These are phyloP conservation scores for Capronia americana DNA, from an alignment of 2,329 filamentous ascomycete species.

Conservation along the genomic window DNA sequence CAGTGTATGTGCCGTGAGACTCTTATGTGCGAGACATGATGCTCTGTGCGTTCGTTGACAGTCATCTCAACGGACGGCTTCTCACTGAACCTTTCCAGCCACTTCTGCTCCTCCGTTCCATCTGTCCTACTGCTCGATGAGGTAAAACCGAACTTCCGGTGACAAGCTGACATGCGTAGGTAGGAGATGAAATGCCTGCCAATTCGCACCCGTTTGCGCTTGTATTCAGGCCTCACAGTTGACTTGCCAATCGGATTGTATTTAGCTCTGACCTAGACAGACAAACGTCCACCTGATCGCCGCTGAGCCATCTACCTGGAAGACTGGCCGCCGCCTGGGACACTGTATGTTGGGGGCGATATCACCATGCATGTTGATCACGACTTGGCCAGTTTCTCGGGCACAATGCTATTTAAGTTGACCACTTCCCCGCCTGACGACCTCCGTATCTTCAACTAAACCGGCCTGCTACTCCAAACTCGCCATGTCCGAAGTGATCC, in stretches of 20 bases:
- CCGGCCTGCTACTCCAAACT: neutral
- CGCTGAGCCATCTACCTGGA: neutral
- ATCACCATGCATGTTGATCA: neutral
- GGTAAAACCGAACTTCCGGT: neutral
- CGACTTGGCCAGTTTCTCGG: neutral
- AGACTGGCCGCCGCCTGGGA: neutral
- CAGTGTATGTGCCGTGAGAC: neutral
- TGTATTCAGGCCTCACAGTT: neutral
- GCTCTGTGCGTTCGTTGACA: too few species aligned
- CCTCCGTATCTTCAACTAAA: neutral
- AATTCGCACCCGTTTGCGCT: neutral
- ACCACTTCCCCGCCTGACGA: neutral
- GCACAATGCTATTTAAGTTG: neutral
- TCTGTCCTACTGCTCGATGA: neutral
- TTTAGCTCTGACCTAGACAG: neutral
- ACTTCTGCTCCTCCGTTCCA: neutral
- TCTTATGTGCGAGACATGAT: too few species aligned
- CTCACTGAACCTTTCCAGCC: neutral
- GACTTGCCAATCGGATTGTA: neutral
- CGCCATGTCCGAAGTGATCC: conserved; percentile 4
- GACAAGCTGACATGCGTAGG: neutral
- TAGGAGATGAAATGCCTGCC: neutral
- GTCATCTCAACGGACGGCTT: neutral
- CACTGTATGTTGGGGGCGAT: neutral
- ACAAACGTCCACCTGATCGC: neutral